These are phyloP conservation scores for Lentinula guzmanii DNA, from an alignment of 768 basidiomycete genomes.

Conservation along the genomic window DNA sequence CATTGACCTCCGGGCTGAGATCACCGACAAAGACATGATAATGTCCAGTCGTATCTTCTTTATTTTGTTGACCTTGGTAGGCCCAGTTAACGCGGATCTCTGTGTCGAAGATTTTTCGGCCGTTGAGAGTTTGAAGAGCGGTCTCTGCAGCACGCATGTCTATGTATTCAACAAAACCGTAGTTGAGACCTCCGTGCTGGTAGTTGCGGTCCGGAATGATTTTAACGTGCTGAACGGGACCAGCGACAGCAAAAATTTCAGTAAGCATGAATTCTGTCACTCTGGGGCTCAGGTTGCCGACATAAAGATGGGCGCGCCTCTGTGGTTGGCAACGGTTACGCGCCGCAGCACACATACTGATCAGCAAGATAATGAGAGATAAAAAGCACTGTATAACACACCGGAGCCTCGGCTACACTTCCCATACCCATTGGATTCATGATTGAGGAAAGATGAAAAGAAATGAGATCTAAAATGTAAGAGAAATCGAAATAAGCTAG, in stretches of 20 bases:
- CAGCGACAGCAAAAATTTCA: constrained; percentile 95
- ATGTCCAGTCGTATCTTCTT: constrained; percentile 97
- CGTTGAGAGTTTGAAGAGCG: constrained; percentile 96
- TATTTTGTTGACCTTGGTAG: constrained; percentile 96
- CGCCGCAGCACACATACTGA: constrained; percentile 13
- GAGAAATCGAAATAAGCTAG: constrained; percentile 18
- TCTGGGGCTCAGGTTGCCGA: constrained; percentile 95
- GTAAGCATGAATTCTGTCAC: constrained; percentile 99
- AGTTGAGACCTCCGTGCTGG: constrained; percentile 98
- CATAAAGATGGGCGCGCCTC: constrained; percentile 96
- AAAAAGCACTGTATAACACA: constrained; percentile 33
- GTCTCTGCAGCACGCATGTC: constrained; percentile 99
- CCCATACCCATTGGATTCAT: constrained; percentile 78
- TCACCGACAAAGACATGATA: constrained; percentile 99
- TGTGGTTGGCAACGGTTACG: constrained; percentile 25
- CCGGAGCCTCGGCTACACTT: constrained; percentile 69
- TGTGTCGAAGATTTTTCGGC: constrained; percentile 98
- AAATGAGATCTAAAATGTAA: constrained; percentile 36
- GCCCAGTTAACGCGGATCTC: constrained; percentile 99
- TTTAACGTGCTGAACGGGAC: constrained; percentile 97
- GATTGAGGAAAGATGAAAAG: constrained; percentile 48
- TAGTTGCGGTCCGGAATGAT: constrained; percentile 99
- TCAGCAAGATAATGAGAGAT: constrained; percentile 21
- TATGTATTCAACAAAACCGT: constrained; percentile 98
- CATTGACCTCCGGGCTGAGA: constrained; percentile 97